Evolutionary conservation across 352 stramenopile species (phyloP).

Genomic region (Phytophthora tentaculata): DNA sequence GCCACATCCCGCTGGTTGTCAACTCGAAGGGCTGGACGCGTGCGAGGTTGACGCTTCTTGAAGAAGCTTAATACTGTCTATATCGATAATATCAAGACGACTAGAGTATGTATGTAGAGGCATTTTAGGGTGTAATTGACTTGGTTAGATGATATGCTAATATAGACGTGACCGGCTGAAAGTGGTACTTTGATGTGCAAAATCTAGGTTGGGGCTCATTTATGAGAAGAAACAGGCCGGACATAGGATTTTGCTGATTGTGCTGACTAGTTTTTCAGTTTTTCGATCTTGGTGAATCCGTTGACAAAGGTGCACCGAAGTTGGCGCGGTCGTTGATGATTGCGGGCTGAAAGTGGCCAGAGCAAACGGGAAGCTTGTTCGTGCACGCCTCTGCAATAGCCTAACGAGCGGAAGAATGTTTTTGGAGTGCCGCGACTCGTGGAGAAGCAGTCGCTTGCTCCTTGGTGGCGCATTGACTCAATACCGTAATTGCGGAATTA

Average conservation of each 20-base stretch:
- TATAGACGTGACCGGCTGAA: conserved; percentile 10
- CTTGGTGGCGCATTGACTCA: background rate
- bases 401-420: background rate
- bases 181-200: conserved; percentile 25
- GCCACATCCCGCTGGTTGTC: conserved; percentile 24
- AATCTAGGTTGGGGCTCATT: conserved; percentile 26
- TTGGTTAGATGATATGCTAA: background rate
- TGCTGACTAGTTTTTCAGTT: conserved; percentile 23
- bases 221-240: conserved; percentile 27
- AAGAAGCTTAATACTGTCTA: conserved; percentile 3
- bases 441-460: conserved; percentile 12
- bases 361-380: background rate
- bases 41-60: background rate
- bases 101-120: background rate
- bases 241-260: conserved; percentile 10
- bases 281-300: conserved; percentile 1
- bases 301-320: conserved; percentile 15
- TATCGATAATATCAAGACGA: conserved; percentile 2
- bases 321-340: conserved; percentile 3
- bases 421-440: conserved; percentile 10
- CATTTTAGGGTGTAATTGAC: too few species aligned
- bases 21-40: conserved; percentile 17
- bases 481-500: too few species aligned
- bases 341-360: conserved; percentile 23
- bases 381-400: conserved; percentile 14